Base-by-base conservation (phyloP, 108 stramenopile species). In the Seminavis robusta region DNA sequence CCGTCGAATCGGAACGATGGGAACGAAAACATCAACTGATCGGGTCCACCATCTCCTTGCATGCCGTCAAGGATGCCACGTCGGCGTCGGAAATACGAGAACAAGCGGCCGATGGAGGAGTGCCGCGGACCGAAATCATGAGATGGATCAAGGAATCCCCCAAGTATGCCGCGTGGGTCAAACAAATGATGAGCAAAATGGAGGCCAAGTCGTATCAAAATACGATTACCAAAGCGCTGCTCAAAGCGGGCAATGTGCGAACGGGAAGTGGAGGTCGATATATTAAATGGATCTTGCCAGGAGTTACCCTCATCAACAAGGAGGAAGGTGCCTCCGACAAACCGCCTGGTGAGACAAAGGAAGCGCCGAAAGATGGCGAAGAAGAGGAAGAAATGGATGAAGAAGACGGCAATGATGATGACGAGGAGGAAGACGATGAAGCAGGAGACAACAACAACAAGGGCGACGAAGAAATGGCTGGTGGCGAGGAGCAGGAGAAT, bases 1-100 rank as follows among this genome's bases (percentile, higher is more conserved):
- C 76, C 8, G 58, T 79, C 25, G 58, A 65, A 0, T 30, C 37
- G 25, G 51, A 59, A 15, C 10, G 41, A 8, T 83, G 76, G 76
- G 81, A 83, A 15, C 62, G 81, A 27, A 57, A 59, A 33, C 61
- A 73, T 57, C 74, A 75, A 36, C 39, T 83, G 15, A 73, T 83
- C 28, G 76, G 76, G 26, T 31, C 63, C 31, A 46, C 63, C 15
- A 56, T 83, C 33, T 33, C 57, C 21, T 39, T 52, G 6, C 67
- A 60, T 43, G 81, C 81, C 37, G 69, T 77, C 21, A 43, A 42
- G 43, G 73, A 65, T 2, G 61, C 71, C 17, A 64, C 67, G 3
- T n/a, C n/a, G 10, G 31, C 32, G 0, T 33, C 32, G 5, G 28
- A 55, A 11, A 61, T 79, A 5, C 68, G 62, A 38, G 28, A 56